These are phyloP conservation scores for Pyrenophora teres DNA, from an alignment of 2,329 filamentous ascomycete genomes.

Conservation along the genomic window DNA sequence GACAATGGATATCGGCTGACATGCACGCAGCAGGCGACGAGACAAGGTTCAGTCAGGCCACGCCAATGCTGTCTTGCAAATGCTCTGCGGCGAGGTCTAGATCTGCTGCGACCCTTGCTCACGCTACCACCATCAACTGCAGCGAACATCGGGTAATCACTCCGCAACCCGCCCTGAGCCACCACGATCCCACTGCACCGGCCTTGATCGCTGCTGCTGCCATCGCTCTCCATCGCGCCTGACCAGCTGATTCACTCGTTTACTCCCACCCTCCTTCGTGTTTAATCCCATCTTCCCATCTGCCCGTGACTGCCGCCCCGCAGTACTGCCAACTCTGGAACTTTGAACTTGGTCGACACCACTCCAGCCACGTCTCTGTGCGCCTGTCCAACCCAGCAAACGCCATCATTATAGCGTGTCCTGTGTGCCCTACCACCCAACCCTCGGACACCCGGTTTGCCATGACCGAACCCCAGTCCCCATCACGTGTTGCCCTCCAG, in stretches of 20 bases:
- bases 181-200: conserved; percentile 1
- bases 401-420: conserved; percentile 17
- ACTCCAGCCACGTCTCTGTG: conserved; percentile 33
- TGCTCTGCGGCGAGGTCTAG: conserved; percentile 9
- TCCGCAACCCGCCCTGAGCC: conserved; percentile 7
- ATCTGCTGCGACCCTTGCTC: conserved; percentile 8
- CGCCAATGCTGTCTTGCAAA: conserved; percentile 2
- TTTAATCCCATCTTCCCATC: conserved; percentile 17
- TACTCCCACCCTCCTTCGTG: not conserved
- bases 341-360: conserved; percentile 28
- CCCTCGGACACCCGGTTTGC: conserved; percentile 14
- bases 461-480: conserved; percentile 20
- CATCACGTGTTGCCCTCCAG: conserved; percentile 15
- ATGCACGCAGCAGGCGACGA: conserved; percentile 1
- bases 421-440: conserved; percentile 14
- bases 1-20: not conserved
- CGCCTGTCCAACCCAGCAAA: conserved; percentile 19
- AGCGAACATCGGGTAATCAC: conserved; percentile 12
- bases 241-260: conserved; percentile 3
- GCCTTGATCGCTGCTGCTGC: not conserved
- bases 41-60: conserved; percentile 3
- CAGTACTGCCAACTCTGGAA: conserved; percentile 21
- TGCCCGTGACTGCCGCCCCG: conserved; percentile 20
- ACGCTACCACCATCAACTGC: conserved; percentile 11
- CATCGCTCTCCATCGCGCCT: not conserved